A percentile compares a stretch with the other conserved stretches of the same genome.
Conservation (phyloP, 1,139 yeast species). For the Arxiozyma heterogenica region DNA sequence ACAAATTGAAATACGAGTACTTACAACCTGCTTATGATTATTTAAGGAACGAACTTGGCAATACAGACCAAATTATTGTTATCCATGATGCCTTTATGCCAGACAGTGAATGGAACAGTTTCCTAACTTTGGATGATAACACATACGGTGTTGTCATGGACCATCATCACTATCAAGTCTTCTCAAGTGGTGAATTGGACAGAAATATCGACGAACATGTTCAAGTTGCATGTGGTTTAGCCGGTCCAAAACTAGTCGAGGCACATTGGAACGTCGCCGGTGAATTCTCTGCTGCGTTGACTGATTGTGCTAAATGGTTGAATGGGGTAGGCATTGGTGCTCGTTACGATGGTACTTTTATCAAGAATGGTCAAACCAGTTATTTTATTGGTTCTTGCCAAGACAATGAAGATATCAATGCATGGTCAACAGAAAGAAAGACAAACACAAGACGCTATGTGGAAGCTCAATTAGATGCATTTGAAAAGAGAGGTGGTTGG, state of each 20-base stretch:
- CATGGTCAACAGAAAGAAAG: constrained; percentile 56
- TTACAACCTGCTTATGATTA: constrained; percentile 30
- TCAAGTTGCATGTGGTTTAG: constrained; percentile 53
- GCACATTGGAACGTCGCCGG: constrained; percentile 72
- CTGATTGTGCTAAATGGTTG: constrained; percentile 87
- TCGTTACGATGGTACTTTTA: constrained; percentile 65
- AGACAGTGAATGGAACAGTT: constrained; percentile 55
- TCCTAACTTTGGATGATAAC: constrained; percentile 33
- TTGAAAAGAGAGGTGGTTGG: constrained; percentile 69
- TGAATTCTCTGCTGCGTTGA: constrained; percentile 90
- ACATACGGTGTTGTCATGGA: constrained; percentile 68
- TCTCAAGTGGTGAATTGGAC: constrained; percentile 52
- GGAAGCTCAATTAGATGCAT: constrained; percentile 88
- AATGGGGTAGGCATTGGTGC: constrained; percentile 89
- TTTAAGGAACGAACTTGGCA: constrained; percentile 28
- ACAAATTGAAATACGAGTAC: constrained; percentile 49
- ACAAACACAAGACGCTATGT: constrained; percentile 56
- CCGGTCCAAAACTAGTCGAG: constrained; percentile 43
- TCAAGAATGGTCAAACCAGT: constrained; percentile 33
- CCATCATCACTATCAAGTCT: constrained; percentile 90
- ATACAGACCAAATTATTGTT: constrained; percentile 27
- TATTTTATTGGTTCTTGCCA: constrained; percentile 57
- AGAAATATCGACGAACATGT: constrained; percentile 54
- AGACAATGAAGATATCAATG: constrained; percentile 42
- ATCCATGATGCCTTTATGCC: constrained; percentile 51